Evolutionary conservation across 106 monocot genomes (phyloP).

Genomic region (Apostasia ramifera): DNA sequence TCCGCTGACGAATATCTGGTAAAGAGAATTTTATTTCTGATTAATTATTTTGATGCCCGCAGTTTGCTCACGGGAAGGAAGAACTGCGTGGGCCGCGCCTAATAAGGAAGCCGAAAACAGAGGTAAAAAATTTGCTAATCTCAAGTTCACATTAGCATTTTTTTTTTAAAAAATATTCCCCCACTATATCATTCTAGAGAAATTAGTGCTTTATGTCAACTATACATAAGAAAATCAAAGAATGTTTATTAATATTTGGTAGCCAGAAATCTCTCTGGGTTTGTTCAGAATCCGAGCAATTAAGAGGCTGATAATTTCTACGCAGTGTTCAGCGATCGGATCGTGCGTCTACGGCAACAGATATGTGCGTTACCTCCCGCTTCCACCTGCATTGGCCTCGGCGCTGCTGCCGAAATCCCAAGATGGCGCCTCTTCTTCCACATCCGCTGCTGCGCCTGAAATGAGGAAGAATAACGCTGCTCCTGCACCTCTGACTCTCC

Average conservation of each 20-base stretch:
- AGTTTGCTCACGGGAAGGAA: slow-evolving; percentile 10
- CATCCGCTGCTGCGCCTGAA: neutral
- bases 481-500: no score
- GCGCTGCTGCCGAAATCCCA: neutral
- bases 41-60: neutral
- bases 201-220: no score
- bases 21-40: no score
- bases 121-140: neutral
- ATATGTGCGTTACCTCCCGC: neutral
- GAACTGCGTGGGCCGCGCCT: neutral
- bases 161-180: no score
- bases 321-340: neutral
- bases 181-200: no score
- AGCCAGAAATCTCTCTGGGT: no score
- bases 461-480: neutral
- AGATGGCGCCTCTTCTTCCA: neutral
- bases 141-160: no score
- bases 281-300: neutral
- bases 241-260: neutral
- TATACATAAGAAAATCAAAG: neutral
- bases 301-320: neutral
- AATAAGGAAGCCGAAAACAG: neutral
- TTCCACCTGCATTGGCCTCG: neutral
- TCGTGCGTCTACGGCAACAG: neutral
- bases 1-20: no score